Conservation (phyloP, 495 filamentous ascomycete species). For the Penicilliopsis zonata region DNA sequence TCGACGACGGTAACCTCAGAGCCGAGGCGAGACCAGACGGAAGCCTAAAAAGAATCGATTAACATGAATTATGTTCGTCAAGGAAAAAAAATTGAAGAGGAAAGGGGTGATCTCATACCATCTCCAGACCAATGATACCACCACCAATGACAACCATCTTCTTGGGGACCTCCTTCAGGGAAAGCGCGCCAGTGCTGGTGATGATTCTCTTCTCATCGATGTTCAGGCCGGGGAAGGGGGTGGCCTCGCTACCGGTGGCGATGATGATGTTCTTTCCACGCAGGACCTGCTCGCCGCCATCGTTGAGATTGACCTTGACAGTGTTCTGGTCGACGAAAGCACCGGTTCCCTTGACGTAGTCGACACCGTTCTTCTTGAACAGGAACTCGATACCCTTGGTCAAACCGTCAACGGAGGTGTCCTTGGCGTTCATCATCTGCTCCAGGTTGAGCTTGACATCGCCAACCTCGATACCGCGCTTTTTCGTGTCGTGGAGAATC, state of each 20-base stretch:
- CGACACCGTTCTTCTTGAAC: slow-evolving; percentile 97
- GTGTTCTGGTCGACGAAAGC: slow-evolving; percentile 84
- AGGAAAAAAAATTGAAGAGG: not conserved
- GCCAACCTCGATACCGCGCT: slow-evolving; percentile 90
- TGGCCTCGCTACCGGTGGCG: slow-evolving; percentile 86
- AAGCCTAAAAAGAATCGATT: slow-evolving; percentile 42
- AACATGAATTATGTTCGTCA: slow-evolving; percentile 1
- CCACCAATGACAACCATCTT: slow-evolving; percentile 97
- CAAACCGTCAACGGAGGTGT: slow-evolving; percentile 73
- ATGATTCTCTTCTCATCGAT: slow-evolving; percentile 97
- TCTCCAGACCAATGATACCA: slow-evolving; percentile 97
- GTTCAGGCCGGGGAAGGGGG: slow-evolving; percentile 89
- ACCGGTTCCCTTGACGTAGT: slow-evolving; percentile 89
- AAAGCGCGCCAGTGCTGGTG: slow-evolving; percentile 89
- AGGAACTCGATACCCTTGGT: slow-evolving; percentile 97
- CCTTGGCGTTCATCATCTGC: slow-evolving; percentile 98
- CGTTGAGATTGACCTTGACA: slow-evolving; percentile 75
- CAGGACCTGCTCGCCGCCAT: slow-evolving; percentile 79
- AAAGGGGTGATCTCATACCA: slow-evolving; percentile 42
- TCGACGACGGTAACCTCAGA: slow-evolving; percentile 94
- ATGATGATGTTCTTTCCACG: slow-evolving; percentile 95
- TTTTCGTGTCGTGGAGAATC: slow-evolving; percentile 92
- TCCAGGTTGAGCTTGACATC: slow-evolving; percentile 91
- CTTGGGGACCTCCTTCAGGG: slow-evolving; percentile 82
- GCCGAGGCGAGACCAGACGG: slow-evolving; percentile 90